Percentiles rank a stretch among this genome's conserved stretches.
Evolutionary conservation across 1,284 basidiomycete genomes (phyloP).

Genomic region (Trichosporon sp.): DNA sequence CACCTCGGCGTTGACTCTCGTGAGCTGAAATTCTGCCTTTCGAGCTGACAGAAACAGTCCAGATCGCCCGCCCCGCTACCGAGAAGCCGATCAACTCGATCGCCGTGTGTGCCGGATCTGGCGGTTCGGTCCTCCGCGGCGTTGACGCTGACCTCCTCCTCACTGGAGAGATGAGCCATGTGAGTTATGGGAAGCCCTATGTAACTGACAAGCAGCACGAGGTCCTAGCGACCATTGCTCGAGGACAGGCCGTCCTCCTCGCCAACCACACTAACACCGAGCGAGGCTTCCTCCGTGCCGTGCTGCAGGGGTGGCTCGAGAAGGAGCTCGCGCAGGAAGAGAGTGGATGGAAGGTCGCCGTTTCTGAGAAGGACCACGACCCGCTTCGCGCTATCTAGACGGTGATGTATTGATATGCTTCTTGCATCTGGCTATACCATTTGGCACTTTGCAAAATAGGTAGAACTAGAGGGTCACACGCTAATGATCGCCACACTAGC

Average conservation of each 20-base stretch:
- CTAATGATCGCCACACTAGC: no score
- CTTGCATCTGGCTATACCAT: no score
- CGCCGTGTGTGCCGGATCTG: slow-evolving; percentile 74
- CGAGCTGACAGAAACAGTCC: slow-evolving; percentile 56
- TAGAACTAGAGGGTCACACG: no score
- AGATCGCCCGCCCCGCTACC: slow-evolving; percentile 59
- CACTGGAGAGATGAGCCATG: slow-evolving; percentile 88
- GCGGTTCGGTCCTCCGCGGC: slow-evolving; percentile 62
- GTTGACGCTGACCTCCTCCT: slow-evolving; percentile 72
- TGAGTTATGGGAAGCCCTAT: slow-evolving; percentile 45
- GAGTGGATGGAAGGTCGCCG: slow-evolving; percentile 16
- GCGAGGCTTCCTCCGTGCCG: slow-evolving; percentile 67
- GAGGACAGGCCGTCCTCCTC: slow-evolving; percentile 68
- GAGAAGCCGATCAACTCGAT: slow-evolving; percentile 47
- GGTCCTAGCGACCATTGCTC: slow-evolving; percentile 67
- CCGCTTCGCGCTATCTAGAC: slow-evolving; percentile 17
- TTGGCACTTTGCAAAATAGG: no score
- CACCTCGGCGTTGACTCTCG: slow-evolving; percentile 61
- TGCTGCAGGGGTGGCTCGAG: slow-evolving; percentile 60
- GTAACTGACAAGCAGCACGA: slow-evolving; percentile 59
- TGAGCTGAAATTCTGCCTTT: slow-evolving; percentile 47
- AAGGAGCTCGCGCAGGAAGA: slow-evolving; percentile 51
- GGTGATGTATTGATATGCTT: background rate
- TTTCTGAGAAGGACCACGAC: slow-evolving; percentile 15
- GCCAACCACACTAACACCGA: slow-evolving; percentile 86